Base-by-base conservation (phyloP, 306 rosid species). In the Sphenostylis stenocarpa region DNA sequence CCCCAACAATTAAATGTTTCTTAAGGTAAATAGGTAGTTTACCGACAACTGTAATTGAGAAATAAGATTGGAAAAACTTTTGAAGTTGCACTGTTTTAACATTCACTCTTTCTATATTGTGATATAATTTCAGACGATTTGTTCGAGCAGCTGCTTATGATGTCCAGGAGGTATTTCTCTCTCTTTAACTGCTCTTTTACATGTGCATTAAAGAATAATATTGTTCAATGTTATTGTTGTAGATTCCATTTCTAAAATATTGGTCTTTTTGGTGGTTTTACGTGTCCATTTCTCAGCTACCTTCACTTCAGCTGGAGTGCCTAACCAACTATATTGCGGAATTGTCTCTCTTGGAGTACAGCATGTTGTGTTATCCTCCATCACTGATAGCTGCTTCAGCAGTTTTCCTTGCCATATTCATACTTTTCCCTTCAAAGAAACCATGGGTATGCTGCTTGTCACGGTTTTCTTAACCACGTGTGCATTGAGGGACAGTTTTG, bases 71-170 rank as follows among this genome's bases (percentile, higher is more conserved):
- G 77, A 20, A 8, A 53, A 56, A 19, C 6, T 7, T 81, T 41
- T 29, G 10, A 17, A 48, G 43, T 72, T 80, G 44, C 56, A 10
- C 38, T 76, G 4, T 16, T 26, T 56, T 72, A 23, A 74, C 48
- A 53, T 62, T 49, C 48, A 65, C 64, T n/a, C 57, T 41, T 65
- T 60, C 21, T 60, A 49, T 47, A 38, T 13, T 78, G 55, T 44
- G 23, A 63, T 75, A 26, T 64, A 24, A 70, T 73, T 73, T 39
- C 82, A 92, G 97, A 81, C 87, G 94, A 80, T 93, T 90, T 33
- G 86, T 90, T 67, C 92, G 92, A 28, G 97, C 87, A 24, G 94
- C 97, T 76, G 92, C 97, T 77, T 90, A 89, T 78, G 94, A 89
- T 31, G 76, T 76, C 52, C 83, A 77, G 14, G 97, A 90, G 94